A percentile compares a stretch with the other conserved stretches of the same genome.
Conservation (phyloP, 305 asterid species). For the Caryopteris hybrid region DNA sequence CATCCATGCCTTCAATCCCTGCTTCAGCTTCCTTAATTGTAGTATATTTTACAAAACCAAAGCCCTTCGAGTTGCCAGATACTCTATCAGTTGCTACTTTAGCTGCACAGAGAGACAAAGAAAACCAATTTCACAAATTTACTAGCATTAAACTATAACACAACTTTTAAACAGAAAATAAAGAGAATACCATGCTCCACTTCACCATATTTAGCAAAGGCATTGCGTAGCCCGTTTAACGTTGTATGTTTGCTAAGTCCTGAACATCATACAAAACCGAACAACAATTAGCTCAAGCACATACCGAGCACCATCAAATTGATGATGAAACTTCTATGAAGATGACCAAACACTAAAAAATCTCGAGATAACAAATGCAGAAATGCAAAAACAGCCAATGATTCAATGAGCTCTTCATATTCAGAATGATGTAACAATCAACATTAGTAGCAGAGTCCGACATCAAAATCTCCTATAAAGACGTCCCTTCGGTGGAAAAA, state of each 20-base stretch:
- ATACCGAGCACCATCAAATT: background rate
- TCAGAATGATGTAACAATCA: background rate
- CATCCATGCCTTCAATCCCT: slow-evolving; percentile 74
- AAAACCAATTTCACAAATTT: background rate
- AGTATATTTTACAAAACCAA: slow-evolving; percentile 60
- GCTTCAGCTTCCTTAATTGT: slow-evolving; percentile 54
- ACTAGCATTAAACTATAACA: background rate
- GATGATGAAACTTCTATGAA: background rate
- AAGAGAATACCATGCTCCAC: slow-evolving; percentile 34
- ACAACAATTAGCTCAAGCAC: background rate
- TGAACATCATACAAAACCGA: slow-evolving; percentile 12
- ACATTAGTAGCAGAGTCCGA: background rate
- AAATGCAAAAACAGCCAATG: background rate
- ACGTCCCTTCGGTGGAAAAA: too few species aligned
- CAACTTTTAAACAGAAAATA: background rate
- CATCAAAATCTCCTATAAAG: too few species aligned
- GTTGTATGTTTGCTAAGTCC: slow-evolving; percentile 61
- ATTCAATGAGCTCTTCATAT: background rate
- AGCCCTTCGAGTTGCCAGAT: slow-evolving; percentile 66
- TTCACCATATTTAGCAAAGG: slow-evolving; percentile 48
- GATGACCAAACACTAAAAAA: background rate
- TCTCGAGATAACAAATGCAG: background rate
- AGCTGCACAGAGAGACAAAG: slow-evolving; percentile 39
- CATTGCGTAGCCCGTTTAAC: slow-evolving; percentile 39
- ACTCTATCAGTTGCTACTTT: slow-evolving; percentile 58